Evolutionary conservation across 1,139 yeast genomes (phyloP), one percentile per base, ranked within the genome.

Genomic region (Saccharomyces hybrid): DNA sequence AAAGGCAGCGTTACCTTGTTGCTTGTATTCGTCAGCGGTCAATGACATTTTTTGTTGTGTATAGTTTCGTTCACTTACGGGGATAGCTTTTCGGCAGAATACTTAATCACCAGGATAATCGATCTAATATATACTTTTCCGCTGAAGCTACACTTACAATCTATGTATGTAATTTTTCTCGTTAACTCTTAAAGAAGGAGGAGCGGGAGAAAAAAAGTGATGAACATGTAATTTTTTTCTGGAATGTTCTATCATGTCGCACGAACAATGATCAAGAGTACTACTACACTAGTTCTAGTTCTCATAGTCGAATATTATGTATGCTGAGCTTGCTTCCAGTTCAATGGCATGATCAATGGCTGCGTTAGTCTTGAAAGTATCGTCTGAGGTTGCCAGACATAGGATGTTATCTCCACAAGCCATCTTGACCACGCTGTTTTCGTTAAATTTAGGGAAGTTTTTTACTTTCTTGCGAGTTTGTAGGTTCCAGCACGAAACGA

Each of bases 1-100:
- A 70, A 93, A 93, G 53, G 91, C 93, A 62, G 89, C 86, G 76
- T 93, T 93, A 65, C 98, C 99, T 73, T 87, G 81, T 51, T 87
- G 83, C 73, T 86, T 86, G 68, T 69, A 83, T 70, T 86, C 90
- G 60, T 85, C 91, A 48, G 88, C 83, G 49, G 87, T 81, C 75
- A 73, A 73, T 34, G 54, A 54, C 54, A 57, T 58, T 24, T 46
- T 46, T 50, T 51, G 14, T 42, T 50, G 14, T 12, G 44, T 16
- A 16, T 38, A 12, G 24, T 12, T 9, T 38, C 19, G 21, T 38
- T 16, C 9, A 14, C 8, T 12, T 38, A 16, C 44, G 4, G 26
- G 11, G n/a, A 19, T 24, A 24, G 24, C 6, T 7, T 19, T 38
- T 16, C 4, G 24, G 44, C n/a, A 16, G 11, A 5, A 38, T 9